These are phyloP conservation scores for Hansfordia pulvinata DNA, from an alignment of 2,329 filamentous ascomycete species.

Conservation along the genomic window DNA sequence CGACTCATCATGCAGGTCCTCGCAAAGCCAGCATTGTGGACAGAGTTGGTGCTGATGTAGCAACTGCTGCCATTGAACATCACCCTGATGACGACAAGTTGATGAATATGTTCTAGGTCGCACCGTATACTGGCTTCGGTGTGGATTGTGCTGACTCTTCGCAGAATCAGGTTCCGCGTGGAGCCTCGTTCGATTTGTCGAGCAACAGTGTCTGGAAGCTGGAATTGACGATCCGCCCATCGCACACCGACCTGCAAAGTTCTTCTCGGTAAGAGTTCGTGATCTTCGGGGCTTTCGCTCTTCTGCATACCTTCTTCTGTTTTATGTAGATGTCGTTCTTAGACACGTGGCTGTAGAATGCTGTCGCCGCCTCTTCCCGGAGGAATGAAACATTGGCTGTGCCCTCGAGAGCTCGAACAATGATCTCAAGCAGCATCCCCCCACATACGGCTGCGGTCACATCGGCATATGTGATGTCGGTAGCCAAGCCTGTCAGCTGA, in stretches of 20 bases:
- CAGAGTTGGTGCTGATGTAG: slow-evolving; percentile 62
- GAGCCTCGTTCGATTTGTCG: slow-evolving; percentile 52
- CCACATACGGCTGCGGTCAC: slow-evolving; percentile 53
- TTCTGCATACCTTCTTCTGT: slow-evolving; percentile 46
- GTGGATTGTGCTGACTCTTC: slow-evolving; percentile 39
- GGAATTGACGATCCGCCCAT: slow-evolving; percentile 62
- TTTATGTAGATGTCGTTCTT: slow-evolving; percentile 55
- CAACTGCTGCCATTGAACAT: slow-evolving; percentile 43
- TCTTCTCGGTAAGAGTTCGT: background rate
- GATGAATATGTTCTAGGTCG: slow-evolving; percentile 74
- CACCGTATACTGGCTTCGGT: slow-evolving; percentile 53
- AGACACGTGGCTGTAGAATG: slow-evolving; percentile 52
- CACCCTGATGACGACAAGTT: slow-evolving; percentile 56
- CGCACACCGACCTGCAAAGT: slow-evolving; percentile 44
- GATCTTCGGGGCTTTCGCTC: background rate
- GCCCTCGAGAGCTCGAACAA: slow-evolving; percentile 43
- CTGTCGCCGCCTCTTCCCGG: slow-evolving; percentile 43
- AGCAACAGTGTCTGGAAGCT: slow-evolving; percentile 46
- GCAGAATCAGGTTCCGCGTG: slow-evolving; percentile 61
- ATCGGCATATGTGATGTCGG: slow-evolving; percentile 50
- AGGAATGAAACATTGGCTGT: slow-evolving; percentile 58
- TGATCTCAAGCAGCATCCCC: slow-evolving; percentile 57
- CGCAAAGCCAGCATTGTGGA: slow-evolving; percentile 63
- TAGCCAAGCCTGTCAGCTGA: slow-evolving; percentile 46
- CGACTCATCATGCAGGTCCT: slow-evolving; percentile 64